Base-by-base conservation (phyloP, 2,329 filamentous ascomycete species). In the Ophiocordyceps australis region DNA sequence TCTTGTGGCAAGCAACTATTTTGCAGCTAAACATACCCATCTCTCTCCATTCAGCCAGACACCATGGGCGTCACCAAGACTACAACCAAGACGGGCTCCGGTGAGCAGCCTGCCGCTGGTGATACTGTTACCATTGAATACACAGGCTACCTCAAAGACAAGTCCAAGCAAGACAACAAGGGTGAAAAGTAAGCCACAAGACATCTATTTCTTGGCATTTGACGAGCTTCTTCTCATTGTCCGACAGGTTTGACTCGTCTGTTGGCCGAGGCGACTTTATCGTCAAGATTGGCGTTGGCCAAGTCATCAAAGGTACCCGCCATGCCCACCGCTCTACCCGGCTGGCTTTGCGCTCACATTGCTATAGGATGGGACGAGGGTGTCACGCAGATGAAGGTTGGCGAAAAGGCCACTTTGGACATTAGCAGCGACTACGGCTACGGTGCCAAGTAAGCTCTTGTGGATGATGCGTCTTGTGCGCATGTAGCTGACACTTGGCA, bases 231-330 rank as follows among this genome's bases (percentile, higher is more conserved):
- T n/a, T n/a, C n/a, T n/a, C n/a, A n/a, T n/a, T n/a, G n/a, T n/a
- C n/a, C n/a, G n/a, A 20, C 39, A 93, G 85, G 52, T 95, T 98
- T 57, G 89, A 95, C 57, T 78, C 74, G 32, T 93, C 86, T 12
- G 62, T 75, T 35, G 74, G 72, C 33, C 71, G 80, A 28, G 75
- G 73, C 25, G 70, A 82, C 49, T 85, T 95, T 45, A 57, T 69
- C 33, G 77, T 72, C 35, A 46, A 53, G 30, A 95, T 98, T 50
- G 89, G 89, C 27, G 61, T 77, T 36, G 82, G 82, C 28, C 63
- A 68, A 44, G 78, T 95, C 44, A 94, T 98, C 57, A 70, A 67
- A 59, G 86, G 85, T 89, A 63, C 34, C 53, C 39, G 20, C 28
- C 17, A 14, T 16, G 26, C 21, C 12, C 22, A 15, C 8, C n/a